Conservation (phyloP, 2,329 filamentous ascomycete genomes). For the Botrytis hyacinthi region DNA sequence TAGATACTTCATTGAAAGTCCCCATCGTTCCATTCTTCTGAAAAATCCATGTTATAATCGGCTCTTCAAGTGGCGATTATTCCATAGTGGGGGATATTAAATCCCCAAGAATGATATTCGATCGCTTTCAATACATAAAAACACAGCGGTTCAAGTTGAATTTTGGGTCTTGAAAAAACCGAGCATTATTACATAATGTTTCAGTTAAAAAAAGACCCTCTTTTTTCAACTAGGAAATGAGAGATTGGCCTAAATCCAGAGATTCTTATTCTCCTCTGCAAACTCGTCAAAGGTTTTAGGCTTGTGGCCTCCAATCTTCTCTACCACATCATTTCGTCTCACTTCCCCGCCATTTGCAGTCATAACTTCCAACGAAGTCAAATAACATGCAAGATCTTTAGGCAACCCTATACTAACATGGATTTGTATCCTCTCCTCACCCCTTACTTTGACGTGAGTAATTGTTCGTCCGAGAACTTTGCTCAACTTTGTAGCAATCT, state of each 20-base stretch:
- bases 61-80: no score
- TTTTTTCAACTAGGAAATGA: neutral
- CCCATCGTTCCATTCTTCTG: neutral
- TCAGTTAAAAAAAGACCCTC: neutral
- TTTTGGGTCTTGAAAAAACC: neutral
- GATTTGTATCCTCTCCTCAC: neutral
- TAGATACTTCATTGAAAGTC: neutral
- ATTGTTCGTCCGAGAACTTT: neutral
- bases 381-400: neutral
- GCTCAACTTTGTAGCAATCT: slow-evolving; percentile 3
- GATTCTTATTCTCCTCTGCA: neutral
- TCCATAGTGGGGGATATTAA: neutral
- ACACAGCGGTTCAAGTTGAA: neutral
- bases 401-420: neutral
- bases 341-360: neutral
- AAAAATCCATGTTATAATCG: no score
- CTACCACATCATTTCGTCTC: neutral
- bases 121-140: neutral
- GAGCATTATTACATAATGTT: neutral
- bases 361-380: slow-evolving; percentile 1
- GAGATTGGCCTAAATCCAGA: neutral
- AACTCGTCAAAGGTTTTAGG: neutral
- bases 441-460: neutral
- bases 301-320: neutral
- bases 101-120: neutral